Evolutionary conservation across 169 alveolate genomes (phyloP).

Genomic region (Babesia sp.): DNA sequence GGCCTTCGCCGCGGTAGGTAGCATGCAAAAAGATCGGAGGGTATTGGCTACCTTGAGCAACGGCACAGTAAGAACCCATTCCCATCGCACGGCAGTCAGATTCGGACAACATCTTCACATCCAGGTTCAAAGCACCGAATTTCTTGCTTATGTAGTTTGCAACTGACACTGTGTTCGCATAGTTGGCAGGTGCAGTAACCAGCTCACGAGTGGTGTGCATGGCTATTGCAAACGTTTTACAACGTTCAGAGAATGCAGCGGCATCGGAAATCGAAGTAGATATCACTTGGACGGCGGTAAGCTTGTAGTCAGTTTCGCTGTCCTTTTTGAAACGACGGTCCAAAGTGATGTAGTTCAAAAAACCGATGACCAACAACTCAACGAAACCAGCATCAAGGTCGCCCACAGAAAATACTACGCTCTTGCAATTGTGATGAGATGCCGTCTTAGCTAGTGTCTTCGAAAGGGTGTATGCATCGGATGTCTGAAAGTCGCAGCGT

Average conservation of each 20-base stretch:
- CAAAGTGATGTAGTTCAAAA: conserved; percentile 31
- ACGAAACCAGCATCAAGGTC: not conserved
- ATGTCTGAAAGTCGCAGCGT: conserved; percentile 1
- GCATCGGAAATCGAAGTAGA: not conserved
- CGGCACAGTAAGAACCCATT: conserved; percentile 88
- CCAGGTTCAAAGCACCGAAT: conserved; percentile 76
- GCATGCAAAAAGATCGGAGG: conserved; percentile 86
- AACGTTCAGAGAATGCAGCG: not conserved
- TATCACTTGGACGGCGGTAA: conserved; percentile 24
- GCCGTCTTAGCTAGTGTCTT: conserved; percentile 23
- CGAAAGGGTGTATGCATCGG: conserved; percentile 39
- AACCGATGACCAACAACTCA: conserved; percentile 32
- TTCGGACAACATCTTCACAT: conserved; percentile 72
- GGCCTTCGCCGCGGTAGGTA: conserved; percentile 70
- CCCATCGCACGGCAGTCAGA: conserved; percentile 80
- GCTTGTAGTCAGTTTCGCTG: conserved; percentile 9
- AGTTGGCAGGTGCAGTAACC: conserved; percentile 83
- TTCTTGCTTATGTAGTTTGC: conserved; percentile 71
- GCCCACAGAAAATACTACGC: conserved; percentile 24
- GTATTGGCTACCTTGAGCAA: conserved; percentile 85
- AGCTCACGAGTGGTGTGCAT: conserved; percentile 73
- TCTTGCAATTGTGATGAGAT: conserved; percentile 21
- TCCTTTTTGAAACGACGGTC: conserved; percentile 65
- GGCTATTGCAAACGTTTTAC: conserved; percentile 36
- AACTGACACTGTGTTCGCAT: conserved; percentile 78